Conservation (phyloP, 2,329 filamentous ascomycete species). For the Alternaria sp. region DNA sequence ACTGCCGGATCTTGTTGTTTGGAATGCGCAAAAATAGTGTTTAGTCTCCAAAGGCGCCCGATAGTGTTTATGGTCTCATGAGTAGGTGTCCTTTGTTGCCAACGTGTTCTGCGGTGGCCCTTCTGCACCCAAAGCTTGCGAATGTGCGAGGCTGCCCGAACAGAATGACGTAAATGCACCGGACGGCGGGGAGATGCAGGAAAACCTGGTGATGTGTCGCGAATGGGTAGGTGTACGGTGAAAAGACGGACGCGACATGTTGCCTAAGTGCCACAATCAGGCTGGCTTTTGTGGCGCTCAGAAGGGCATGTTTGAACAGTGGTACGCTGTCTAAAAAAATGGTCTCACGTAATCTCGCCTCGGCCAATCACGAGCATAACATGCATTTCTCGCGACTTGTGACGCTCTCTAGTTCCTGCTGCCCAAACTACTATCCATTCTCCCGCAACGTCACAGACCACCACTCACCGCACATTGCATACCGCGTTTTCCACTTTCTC, state of each 20-base stretch:
- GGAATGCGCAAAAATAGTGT: neutral
- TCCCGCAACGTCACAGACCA: neutral
- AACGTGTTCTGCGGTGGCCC: conserved; percentile 6
- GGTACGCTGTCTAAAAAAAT: conserved; percentile 8
- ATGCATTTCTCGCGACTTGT: conserved; percentile 5
- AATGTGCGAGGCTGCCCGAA: neutral
- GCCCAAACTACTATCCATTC: neutral
- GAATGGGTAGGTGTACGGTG: neutral
- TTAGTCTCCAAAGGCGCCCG: neutral
- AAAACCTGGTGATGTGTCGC: neutral
- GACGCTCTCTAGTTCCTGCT: conserved; percentile 3
- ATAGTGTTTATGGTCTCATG: conserved; percentile 3
- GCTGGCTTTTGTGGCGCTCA: conserved; percentile 19
- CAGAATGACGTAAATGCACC: conserved; percentile 3
- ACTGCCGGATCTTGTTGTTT: neutral
- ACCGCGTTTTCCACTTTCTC: neutral
- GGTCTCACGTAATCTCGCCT: conserved; percentile 23
- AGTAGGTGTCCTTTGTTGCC: conserved; percentile 1
- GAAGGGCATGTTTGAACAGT: conserved; percentile 10
- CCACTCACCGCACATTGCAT: conserved; percentile 1
- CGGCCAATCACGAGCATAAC: conserved; percentile 20
- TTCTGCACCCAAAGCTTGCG: conserved; percentile 6
- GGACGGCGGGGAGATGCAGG: neutral
- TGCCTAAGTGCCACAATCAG: conserved; percentile 1
- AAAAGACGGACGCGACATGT: neutral